Evolutionary conservation across 2,329 filamentous ascomycete genomes (phyloP).

Genomic region (Thelonectria rubi): DNA sequence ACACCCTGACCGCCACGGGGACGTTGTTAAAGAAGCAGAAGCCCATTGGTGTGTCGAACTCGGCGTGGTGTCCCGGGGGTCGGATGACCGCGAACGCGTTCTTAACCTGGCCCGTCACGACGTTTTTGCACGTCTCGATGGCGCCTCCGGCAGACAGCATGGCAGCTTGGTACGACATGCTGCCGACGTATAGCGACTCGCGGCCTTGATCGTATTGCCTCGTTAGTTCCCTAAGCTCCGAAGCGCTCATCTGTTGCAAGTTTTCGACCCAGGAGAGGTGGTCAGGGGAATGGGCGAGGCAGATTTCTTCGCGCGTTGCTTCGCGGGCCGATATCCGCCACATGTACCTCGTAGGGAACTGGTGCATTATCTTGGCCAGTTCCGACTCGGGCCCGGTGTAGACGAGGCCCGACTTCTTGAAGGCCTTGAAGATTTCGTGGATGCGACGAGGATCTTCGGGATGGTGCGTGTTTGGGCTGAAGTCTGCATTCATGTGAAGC

Average conservation of each 20-base stretch:
- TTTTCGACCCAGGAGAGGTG: conserved; percentile 82
- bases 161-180: conserved; percentile 81
- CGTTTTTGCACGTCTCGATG: conserved; percentile 95
- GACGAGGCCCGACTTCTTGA: conserved; percentile 83
- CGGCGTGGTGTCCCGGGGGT: conserved; percentile 94
- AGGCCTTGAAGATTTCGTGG: conserved; percentile 89
- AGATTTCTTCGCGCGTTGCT: conserved; percentile 82
- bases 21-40: conserved; percentile 99
- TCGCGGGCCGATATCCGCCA: conserved; percentile 81
- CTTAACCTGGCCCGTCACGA: conserved; percentile 83
- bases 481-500: conserved; percentile 87
- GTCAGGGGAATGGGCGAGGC: conserved; percentile 76
- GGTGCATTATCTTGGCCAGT: conserved; percentile 60
- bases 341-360: conserved; percentile 69
- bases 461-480: conserved; percentile 78
- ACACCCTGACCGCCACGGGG: conserved; percentile 88
- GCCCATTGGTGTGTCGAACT: conserved; percentile 84
- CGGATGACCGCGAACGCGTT: conserved; percentile 96
- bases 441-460: conserved; percentile 95
- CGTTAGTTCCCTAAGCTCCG: conserved; percentile 75
- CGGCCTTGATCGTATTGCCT: conserved; percentile 68
- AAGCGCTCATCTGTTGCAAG: conserved; percentile 62
- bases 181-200: conserved; percentile 85
- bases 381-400: conserved; percentile 67
- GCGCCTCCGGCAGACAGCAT: conserved; percentile 89